Conservation (phyloP, 169 alveolate genomes). For the Plasmodium yoelii region DNA sequence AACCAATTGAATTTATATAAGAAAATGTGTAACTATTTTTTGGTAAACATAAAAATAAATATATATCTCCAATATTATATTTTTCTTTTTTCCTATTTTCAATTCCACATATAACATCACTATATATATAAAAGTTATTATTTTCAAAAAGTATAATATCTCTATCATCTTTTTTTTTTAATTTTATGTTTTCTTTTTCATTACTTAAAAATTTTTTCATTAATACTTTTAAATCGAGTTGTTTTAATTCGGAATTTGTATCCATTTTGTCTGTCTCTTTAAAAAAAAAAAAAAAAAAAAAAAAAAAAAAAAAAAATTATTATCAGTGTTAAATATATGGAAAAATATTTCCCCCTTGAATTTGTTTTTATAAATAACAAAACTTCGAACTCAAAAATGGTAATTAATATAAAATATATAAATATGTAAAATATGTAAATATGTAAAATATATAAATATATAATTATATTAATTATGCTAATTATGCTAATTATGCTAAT, state of each 20-base stretch:
- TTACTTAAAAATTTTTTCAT: slow-evolving; percentile 52
- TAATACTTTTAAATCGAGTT: slow-evolving; percentile 31
- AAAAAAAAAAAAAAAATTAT: not conserved
- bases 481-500: no score
- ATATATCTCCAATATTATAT: slow-evolving; percentile 60
- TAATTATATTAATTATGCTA: no score
- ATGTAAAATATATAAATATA: no score
- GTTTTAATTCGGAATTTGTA: slow-evolving; percentile 15
- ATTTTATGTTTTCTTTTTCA: slow-evolving; percentile 61
- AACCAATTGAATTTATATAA: slow-evolving; percentile 81
- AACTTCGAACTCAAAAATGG: no score
- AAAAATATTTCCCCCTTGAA: no score
- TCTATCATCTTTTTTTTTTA: slow-evolving; percentile 27
- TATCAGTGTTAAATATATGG: not conserved
- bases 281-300: no score
- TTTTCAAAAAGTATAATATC: slow-evolving; percentile 71
- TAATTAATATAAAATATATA: no score
- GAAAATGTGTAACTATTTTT: slow-evolving; percentile 82
- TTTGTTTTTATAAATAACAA: no score
- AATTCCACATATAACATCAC: slow-evolving; percentile 64
- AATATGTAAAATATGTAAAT: no score
- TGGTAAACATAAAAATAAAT: slow-evolving; percentile 59
- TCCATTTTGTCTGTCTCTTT: not conserved
- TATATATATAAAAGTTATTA: slow-evolving; percentile 59
- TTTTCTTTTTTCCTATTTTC: slow-evolving; percentile 74